Evolutionary conservation across 1,139 yeast genomes (phyloP).

Genomic region (Scheffersomyces lignicola): DNA sequence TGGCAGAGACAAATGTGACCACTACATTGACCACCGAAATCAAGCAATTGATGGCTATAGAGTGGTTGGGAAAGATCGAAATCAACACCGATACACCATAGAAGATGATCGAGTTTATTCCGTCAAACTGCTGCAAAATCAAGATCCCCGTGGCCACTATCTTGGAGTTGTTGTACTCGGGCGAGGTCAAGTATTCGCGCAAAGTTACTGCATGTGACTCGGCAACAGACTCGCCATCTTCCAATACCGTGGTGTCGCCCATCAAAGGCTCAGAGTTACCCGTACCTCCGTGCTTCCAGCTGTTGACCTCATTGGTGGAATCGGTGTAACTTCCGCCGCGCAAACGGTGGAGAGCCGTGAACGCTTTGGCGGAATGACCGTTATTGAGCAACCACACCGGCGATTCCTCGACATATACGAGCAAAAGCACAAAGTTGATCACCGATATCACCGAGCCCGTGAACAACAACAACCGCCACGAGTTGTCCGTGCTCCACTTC

Average conservation of each 20-base stretch:
- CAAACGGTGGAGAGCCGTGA: constrained; percentile 34
- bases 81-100: constrained; percentile 86
- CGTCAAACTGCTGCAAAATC: constrained; percentile 89
- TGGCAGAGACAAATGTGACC: constrained; percentile 72
- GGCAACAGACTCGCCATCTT: constrained; percentile 15
- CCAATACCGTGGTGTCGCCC: constrained; percentile 18
- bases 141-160: constrained; percentile 71
- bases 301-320: constrained; percentile 38
- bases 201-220: constrained; percentile 22
- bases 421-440: constrained; percentile 41
- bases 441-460: constrained; percentile 59
- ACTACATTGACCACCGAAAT: constrained; percentile 72
- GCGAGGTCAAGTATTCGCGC: constrained; percentile 47
- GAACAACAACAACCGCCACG: constrained; percentile 72
- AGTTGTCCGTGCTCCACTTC: constrained; percentile 57
- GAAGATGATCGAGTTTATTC: constrained; percentile 87
- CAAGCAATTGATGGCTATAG: constrained; percentile 69
- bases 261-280: too few relatives aligned
- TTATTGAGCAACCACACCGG: constrained; percentile 74
- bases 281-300: constrained; percentile 28
- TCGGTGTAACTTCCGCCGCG: constrained; percentile 43
- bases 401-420: constrained; percentile 63
- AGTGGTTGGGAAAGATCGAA: constrained; percentile 64
- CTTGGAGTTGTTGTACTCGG: constrained; percentile 57
- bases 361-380: constrained; percentile 34